Base-by-base conservation (phyloP, 2,329 filamentous ascomycete species). In the Colletotrichum horii region DNA sequence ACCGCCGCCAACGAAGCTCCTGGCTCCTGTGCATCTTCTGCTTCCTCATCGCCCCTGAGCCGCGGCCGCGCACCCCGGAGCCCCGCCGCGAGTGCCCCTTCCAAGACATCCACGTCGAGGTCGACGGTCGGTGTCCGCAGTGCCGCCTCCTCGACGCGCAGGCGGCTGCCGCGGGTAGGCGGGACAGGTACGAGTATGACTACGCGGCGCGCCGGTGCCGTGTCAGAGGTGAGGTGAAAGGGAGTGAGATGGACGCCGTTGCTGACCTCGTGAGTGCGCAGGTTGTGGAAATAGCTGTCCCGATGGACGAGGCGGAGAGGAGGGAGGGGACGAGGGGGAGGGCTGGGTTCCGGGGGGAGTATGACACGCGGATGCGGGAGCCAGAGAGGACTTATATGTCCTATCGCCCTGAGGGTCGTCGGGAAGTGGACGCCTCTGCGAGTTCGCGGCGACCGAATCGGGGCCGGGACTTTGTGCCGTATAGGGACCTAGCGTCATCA, bases 1-100 rank as follows among this genome's bases (percentile, higher is more conserved):
- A 34, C n/a, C 65, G 22, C 26, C 61, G 61, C 34, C 28, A 48
- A 60, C 52, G 66, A 32, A 55, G 36, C 62, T 43, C 55, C 30
- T 73, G 69, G 73, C 38, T 75, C 62, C 2, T 73, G 38, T 75
- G 55, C 32, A 15, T 38, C 24, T 62, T 24, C 28, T 75, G 68
- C 62, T 56, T 75, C 61, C 52, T 36, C n/a, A 22, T 34, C 24
- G 61, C 22, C 5, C 32, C n/a, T n/a, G n/a, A 24, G 34, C 22
- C 61, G 61, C 58, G 26, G 24, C 15, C 58, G 28, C 32, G 32
- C 34, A 64, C 61, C 8, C 61, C 61, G 34, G 43, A 52, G 32
- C 61, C 28, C 68, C 36, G 24, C 19, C 7, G 22, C 26, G 24
- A 48, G 48, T 72, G 69, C 56, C 68, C 28, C 19, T 24, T 28